A percentile compares a stretch with the other conserved stretches of the same genome.
phyloP scores from a whole-genome alignment of 768 basidiomycete genomes.

The Pleurotus pulmonarius region DNA sequence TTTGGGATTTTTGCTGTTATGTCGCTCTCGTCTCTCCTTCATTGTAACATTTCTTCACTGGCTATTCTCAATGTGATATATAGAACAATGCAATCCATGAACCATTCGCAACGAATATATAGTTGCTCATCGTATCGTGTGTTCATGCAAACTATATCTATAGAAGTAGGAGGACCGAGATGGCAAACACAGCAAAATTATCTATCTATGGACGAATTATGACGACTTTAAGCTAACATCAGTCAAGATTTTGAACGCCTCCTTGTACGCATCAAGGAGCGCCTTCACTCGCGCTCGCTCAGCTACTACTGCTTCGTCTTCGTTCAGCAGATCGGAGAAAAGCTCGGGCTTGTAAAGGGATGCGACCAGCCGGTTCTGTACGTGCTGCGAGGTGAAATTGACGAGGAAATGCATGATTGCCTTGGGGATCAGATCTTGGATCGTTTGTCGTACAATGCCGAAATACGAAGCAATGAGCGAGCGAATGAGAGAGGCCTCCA shows the following conservation, averaged over 20 bases:
- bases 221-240: slow-evolving; percentile 76
- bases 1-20: slow-evolving; percentile 9
- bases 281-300: slow-evolving; percentile 94
- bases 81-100: slow-evolving; percentile 1
- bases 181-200: too few relatives aligned
- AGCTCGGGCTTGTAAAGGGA: slow-evolving; percentile 92
- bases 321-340: slow-evolving; percentile 86
- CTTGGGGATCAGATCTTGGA: slow-evolving; percentile 96
- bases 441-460: slow-evolving; percentile 91
- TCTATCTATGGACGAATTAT: slow-evolving; percentile 18
- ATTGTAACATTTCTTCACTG: slow-evolving; percentile 5
- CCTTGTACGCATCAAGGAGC: slow-evolving; percentile 93
- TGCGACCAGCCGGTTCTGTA: slow-evolving; percentile 95
- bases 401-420: slow-evolving; percentile 98
- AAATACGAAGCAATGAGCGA: slow-evolving; percentile 96
- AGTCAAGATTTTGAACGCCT: slow-evolving; percentile 83
- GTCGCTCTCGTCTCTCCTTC: slow-evolving; percentile 8
- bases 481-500: slow-evolving; percentile 94
- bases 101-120: not conserved
- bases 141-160: too few relatives aligned
- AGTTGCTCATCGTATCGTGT: not conserved
- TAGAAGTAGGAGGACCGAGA: too few relatives aligned
- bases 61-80: slow-evolving; percentile 4
- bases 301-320: slow-evolving; percentile 92
- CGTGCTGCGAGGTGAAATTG: slow-evolving; percentile 93